phyloP scores from a whole-genome alignment of 2,329 filamentous ascomycete species.

The Aspergillus ochraceus region DNA sequence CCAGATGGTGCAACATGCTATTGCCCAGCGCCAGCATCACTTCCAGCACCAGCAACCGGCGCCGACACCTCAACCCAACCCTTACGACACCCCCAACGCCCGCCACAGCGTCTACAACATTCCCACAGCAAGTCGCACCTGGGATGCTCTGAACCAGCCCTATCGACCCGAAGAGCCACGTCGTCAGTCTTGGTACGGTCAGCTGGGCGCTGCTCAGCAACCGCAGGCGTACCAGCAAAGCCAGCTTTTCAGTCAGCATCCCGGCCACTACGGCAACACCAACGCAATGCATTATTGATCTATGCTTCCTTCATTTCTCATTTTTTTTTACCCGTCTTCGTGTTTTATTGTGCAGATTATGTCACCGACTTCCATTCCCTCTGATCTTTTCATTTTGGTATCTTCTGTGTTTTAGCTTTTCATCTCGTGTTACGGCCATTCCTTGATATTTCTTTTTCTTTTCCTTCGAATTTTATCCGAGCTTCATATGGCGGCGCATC shows the following conservation, averaged over 20 bases:
- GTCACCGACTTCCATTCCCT: not conserved
- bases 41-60: constrained; percentile 41
- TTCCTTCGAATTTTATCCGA: not conserved
- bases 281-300: constrained; percentile 24
- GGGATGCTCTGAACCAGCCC: constrained; percentile 36
- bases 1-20: constrained; percentile 71
- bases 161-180: constrained; percentile 33
- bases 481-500: constrained; percentile 2
- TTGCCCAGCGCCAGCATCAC: constrained; percentile 65
- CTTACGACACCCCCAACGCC: constrained; percentile 16
- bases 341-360: not conserved
- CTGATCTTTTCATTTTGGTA: not conserved
- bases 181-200: constrained; percentile 35
- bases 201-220: constrained; percentile 23
- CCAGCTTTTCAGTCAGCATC: constrained; percentile 28
- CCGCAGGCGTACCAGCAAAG: constrained; percentile 28
- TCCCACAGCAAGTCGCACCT: constrained; percentile 36
- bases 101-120: constrained; percentile 33
- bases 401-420: constrained; percentile 1
- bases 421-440: not conserved
- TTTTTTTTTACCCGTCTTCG: not conserved
- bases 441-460: constrained; percentile 4
- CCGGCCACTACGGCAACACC: constrained; percentile 24
- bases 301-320: not conserved
- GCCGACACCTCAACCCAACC: constrained; percentile 15